phyloP scores from a whole-genome alignment of 805 yeast species.

The Pichia occidentalis region DNA sequence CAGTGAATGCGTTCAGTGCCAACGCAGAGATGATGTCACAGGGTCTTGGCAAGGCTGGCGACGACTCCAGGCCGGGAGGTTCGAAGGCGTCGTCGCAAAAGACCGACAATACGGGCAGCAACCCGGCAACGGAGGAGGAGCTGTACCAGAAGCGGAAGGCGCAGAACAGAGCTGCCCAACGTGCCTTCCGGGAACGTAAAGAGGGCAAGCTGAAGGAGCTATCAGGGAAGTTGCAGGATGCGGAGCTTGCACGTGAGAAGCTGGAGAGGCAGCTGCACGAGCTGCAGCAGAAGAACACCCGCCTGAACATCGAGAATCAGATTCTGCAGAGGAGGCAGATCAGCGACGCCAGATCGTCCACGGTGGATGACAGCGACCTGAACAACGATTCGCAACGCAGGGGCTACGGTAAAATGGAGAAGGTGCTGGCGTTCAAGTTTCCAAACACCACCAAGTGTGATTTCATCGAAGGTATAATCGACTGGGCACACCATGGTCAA shows the following conservation, averaged over 20 bases:
- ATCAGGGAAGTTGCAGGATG: conserved; percentile 47
- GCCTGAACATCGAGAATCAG: conserved; percentile 58
- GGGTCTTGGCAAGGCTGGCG: no score
- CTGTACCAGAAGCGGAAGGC: conserved; percentile 57
- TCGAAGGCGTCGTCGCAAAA: neutral
- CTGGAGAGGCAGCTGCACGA: conserved; percentile 36
- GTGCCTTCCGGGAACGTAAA: conserved; percentile 79
- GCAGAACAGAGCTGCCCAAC: conserved; percentile 81
- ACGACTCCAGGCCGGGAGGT: no score
- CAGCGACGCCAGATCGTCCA: no score
- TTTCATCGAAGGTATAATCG: conserved; percentile 21
- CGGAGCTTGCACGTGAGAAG: conserved; percentile 43
- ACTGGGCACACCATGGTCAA: conserved; percentile 11
- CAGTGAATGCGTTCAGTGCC: no score
- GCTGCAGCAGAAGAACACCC: conserved; percentile 45
- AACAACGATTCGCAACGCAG: conserved; percentile 20
- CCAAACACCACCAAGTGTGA: conserved; percentile 22
- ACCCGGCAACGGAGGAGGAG: conserved; percentile 30
- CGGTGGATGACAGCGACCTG: no score
- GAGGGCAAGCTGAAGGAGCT: conserved; percentile 66
- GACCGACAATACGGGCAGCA: neutral
- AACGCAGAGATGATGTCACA: no score
- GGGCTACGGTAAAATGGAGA: neutral
- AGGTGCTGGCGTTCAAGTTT: conserved; percentile 15
- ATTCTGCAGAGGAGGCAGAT: conserved; percentile 30